phyloP scores from a whole-genome alignment of 2,329 filamentous ascomycete genomes.

The Ambrosiella xylebori region DNA sequence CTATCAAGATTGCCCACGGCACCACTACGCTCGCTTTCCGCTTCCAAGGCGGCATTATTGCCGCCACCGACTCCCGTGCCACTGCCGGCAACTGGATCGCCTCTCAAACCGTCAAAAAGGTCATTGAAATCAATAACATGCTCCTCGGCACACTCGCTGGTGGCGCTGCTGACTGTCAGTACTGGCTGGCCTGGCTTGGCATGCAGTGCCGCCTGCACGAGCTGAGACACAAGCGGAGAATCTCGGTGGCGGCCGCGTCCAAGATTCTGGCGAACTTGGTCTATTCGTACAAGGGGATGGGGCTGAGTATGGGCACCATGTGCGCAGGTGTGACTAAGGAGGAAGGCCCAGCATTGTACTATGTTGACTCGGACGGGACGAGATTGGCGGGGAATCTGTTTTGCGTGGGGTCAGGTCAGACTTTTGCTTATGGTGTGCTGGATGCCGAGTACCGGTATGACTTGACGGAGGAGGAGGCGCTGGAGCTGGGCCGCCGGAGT shows the following conservation, averaged over 20 bases:
- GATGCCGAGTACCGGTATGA: conserved; percentile 93
- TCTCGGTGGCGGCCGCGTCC: conserved; percentile 88
- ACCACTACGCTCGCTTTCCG: conserved; percentile 96
- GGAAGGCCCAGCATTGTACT: conserved; percentile 95
- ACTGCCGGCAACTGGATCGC: conserved; percentile 99
- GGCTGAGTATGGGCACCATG: conserved; percentile 98
- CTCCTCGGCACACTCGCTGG: conserved; percentile 96
- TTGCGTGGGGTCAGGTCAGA: conserved; percentile 95
- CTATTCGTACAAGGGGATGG: conserved; percentile 98
- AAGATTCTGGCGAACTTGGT: conserved; percentile 98
- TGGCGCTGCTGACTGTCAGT: conserved; percentile 97
- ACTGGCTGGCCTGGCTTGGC: conserved; percentile 96
- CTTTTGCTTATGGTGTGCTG: conserved; percentile 94
- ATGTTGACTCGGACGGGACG: conserved; percentile 94
- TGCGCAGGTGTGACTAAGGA: conserved; percentile 89
- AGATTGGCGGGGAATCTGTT: conserved; percentile 86
- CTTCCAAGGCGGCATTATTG: conserved; percentile 96
- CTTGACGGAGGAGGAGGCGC: conserved; percentile 66
- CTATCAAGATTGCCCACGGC: conserved; percentile 98
- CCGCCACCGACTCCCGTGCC: conserved; percentile 91
- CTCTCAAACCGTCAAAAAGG: conserved; percentile 99
- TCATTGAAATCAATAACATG: conserved; percentile 93
- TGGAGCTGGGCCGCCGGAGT: conserved; percentile 78
- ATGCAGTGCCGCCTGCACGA: conserved; percentile 99
- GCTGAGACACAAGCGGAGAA: conserved; percentile 96